phyloP scores from a whole-genome alignment of 768 basidiomycete genomes.

The Serpula lacrymans region DNA sequence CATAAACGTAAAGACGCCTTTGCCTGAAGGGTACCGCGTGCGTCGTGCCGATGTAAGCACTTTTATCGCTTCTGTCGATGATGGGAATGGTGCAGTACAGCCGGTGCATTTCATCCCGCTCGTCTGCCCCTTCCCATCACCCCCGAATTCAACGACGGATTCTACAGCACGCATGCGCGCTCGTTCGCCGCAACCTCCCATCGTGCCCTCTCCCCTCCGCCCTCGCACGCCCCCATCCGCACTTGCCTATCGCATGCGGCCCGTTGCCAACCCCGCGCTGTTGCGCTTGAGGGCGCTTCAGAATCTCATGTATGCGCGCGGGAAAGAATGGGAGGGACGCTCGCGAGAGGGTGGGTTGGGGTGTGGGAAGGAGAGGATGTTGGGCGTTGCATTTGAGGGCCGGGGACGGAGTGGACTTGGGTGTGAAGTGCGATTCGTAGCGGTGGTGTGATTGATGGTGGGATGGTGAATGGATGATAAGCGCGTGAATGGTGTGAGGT shows the following conservation, averaged over 20 bases:
- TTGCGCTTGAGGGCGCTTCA: conserved; percentile 60
- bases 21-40: conserved; percentile 42
- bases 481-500: neutral
- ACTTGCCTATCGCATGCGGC: conserved; percentile 47
- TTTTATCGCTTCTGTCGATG: conserved; percentile 11
- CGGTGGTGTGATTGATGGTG: too few relatives aligned
- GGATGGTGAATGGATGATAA: too few relatives aligned
- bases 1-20: conserved; percentile 11
- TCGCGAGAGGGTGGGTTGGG: conserved; percentile 48
- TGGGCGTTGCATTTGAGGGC: conserved; percentile 60
- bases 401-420: conserved; percentile 51
- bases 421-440: conserved; percentile 35
- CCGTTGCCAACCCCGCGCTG: conserved; percentile 57
- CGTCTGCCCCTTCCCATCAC: conserved; percentile 28
- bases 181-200: conserved; percentile 33
- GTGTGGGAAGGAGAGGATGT: conserved; percentile 54
- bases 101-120: conserved; percentile 41
- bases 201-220: conserved; percentile 40
- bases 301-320: conserved; percentile 45
- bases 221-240: conserved; percentile 29
- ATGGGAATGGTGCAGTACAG: conserved; percentile 8
- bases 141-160: conserved; percentile 21
- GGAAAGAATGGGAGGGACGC: conserved; percentile 45
- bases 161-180: conserved; percentile 31
- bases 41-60: conserved; percentile 40